Conservation (phyloP, 2,329 filamentous ascomycete species). For the Cadophora sp. region DNA sequence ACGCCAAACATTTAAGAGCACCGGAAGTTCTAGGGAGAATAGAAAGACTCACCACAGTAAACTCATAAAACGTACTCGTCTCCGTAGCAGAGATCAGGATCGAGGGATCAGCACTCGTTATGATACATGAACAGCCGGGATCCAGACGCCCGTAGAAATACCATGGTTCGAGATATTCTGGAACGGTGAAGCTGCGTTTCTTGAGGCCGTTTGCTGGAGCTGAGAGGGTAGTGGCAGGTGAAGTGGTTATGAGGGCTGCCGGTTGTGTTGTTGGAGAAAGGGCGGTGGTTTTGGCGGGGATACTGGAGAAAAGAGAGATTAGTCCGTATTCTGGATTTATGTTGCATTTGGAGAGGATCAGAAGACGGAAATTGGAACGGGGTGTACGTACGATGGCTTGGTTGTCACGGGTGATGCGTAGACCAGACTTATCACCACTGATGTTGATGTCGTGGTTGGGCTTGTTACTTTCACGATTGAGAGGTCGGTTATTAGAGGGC, state of each 20-base stretch:
- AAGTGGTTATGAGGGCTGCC: neutral
- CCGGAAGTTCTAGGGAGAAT: neutral
- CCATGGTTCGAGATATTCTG: constrained; percentile 26
- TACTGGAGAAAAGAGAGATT: neutral
- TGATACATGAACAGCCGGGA: constrained; percentile 28
- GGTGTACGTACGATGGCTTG: neutral
- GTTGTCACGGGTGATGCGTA: constrained; percentile 18
- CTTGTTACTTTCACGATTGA: constrained; percentile 22
- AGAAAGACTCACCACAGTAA: constrained; percentile 15
- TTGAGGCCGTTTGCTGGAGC: constrained; percentile 1
- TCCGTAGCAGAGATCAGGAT: constrained; percentile 16
- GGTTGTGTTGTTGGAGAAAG: neutral
- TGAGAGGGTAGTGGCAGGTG: neutral
- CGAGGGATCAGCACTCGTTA: constrained; percentile 23
- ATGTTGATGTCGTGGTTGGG: constrained; percentile 21
- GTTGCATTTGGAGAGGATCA: too few species aligned
- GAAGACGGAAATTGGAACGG: neutral
- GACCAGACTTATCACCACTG: constrained; percentile 14
- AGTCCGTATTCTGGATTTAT: neutral
- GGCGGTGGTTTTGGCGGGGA: neutral
- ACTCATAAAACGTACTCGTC: constrained; percentile 23
- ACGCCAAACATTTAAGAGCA: too few species aligned
- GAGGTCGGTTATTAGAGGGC: constrained; percentile 22
- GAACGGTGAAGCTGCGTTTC: constrained; percentile 24
- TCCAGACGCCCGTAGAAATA: constrained; percentile 28